Conservation (phyloP, 1,284 basidiomycete genomes). For the Schizophyllum commune region DNA sequence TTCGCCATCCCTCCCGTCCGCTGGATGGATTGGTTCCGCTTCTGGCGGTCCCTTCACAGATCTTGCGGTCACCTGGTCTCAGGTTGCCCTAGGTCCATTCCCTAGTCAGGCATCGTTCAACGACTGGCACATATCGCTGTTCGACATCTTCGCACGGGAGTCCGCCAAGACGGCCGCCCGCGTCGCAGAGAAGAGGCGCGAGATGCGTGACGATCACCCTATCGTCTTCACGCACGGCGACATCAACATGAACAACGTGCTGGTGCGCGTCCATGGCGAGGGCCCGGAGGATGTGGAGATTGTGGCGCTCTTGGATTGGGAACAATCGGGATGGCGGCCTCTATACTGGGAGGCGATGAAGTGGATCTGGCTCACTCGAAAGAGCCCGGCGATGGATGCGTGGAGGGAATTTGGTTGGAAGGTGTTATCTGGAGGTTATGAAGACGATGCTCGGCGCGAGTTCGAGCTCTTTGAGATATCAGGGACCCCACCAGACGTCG, state of each 20-base stretch:
- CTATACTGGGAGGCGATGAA: slow-evolving; percentile 7
- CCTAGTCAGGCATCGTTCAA: background rate
- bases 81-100: background rate
- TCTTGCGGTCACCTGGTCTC: background rate
- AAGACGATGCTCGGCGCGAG: background rate
- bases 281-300: slow-evolving; percentile 1
- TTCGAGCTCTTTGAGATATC: background rate
- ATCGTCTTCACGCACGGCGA: slow-evolving; percentile 10
- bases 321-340: slow-evolving; percentile 9
- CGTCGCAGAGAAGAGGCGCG: slow-evolving; percentile 1
- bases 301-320: slow-evolving; percentile 8
- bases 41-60: background rate
- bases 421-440: background rate
- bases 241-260: slow-evolving; percentile 4
- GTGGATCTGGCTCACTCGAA: background rate
- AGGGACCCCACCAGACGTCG: background rate
- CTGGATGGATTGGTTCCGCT: background rate
- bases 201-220: slow-evolving; percentile 8
- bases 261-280: slow-evolving; percentile 4
- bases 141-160: background rate
- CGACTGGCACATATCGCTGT: background rate
- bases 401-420: background rate
- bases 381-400: background rate
- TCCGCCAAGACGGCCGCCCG: background rate
- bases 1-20: background rate